phyloP scores from a whole-genome alignment of 2,329 filamentous ascomycete species.

The Diaporthe sp. region DNA sequence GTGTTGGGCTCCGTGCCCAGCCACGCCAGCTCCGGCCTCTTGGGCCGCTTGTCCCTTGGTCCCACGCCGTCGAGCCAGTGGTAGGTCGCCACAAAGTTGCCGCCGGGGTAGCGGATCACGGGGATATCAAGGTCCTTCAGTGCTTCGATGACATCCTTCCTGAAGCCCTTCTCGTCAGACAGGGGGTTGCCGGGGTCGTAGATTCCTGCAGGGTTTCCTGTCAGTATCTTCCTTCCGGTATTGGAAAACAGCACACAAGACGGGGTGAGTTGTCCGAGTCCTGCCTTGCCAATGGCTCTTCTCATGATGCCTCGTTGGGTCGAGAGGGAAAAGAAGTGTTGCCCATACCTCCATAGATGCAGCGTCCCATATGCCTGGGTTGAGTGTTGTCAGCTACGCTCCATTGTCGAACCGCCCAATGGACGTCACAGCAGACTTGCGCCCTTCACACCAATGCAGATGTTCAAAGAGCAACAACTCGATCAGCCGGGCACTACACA shows the following conservation, averaged over 20 bases:
- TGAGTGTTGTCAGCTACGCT: conserved; percentile 8
- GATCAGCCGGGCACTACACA: conserved; percentile 42
- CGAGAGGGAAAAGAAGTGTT: background rate
- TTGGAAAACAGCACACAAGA: background rate
- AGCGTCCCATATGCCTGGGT: conserved; percentile 84
- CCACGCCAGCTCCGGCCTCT: conserved; percentile 81
- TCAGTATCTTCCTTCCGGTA: background rate
- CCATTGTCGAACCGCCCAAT: background rate
- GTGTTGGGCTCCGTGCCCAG: conserved; percentile 79
- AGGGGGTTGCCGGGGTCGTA: conserved; percentile 81
- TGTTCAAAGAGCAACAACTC: background rate
- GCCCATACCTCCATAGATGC: conserved; percentile 78
- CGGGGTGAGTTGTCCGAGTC: background rate
- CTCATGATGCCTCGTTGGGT: background rate
- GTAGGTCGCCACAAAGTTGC: conserved; percentile 87
- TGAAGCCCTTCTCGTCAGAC: conserved; percentile 80
- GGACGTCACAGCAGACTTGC: background rate
- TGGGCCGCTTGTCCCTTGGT: conserved; percentile 74
- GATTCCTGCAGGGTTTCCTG: conserved; percentile 52
- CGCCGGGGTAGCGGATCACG: conserved; percentile 83
- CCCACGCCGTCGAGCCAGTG: conserved; percentile 86
- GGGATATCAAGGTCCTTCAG: conserved; percentile 80
- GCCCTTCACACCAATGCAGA: background rate
- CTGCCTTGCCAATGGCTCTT: background rate
- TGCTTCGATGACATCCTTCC: conserved; percentile 80